Evolutionary conservation across 495 filamentous ascomycete genomes (phyloP).

Genomic region (Sabuloglossum arenarium): DNA sequence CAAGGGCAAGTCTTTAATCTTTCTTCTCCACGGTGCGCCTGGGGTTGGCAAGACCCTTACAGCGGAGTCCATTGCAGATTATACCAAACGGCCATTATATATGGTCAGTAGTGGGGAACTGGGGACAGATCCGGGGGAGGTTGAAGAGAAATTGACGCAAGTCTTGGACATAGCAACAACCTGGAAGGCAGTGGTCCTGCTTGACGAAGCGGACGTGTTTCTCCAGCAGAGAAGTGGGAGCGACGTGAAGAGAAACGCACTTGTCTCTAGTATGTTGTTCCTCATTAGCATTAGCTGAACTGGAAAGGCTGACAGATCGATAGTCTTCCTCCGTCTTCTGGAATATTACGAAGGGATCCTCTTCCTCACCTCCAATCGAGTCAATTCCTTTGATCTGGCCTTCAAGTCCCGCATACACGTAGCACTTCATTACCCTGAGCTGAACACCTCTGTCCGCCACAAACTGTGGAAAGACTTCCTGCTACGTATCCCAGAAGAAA

Average conservation of each 20-base stretch:
- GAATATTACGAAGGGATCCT: conserved; percentile 31
- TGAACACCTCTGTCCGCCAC: conserved; percentile 7
- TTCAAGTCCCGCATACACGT: conserved; percentile 4
- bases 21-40: conserved; percentile 34
- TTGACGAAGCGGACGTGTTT: conserved; percentile 34
- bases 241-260: conserved; percentile 5
- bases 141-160: conserved; percentile 28
- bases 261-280: conserved; percentile 10
- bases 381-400: conserved; percentile 22
- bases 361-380: conserved; percentile 31
- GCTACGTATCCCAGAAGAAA: conserved; percentile 6
- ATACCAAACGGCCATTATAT: conserved; percentile 28
- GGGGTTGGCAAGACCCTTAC: conserved; percentile 40
- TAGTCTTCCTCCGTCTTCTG: conserved; percentile 26
- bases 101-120: conserved; percentile 33
- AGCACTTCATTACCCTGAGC: conserved; percentile 9
- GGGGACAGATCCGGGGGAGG: conserved; percentile 24
- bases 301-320: neutral
- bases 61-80: conserved; percentile 30
- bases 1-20: conserved; percentile 37
- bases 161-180: conserved; percentile 28
- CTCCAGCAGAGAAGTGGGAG: conserved; percentile 16
- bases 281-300: conserved; percentile 12
- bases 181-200: conserved; percentile 33
- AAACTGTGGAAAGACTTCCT: conserved; percentile 23